Evolutionary conservation across 1,284 basidiomycete genomes (phyloP).

Genomic region (Ganoderma leucocontextum): DNA sequence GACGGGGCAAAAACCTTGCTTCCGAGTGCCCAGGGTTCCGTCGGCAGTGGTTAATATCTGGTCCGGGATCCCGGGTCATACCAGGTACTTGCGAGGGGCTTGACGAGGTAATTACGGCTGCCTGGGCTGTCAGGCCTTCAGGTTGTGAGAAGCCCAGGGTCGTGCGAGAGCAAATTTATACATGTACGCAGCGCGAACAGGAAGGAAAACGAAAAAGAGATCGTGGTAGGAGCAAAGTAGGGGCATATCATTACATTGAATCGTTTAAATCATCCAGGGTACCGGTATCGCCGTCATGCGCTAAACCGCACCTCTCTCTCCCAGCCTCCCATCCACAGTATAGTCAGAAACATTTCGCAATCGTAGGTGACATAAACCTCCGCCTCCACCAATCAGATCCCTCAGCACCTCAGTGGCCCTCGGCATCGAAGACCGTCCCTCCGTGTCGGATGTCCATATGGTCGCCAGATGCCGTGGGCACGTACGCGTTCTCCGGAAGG

Average conservation of each 20-base stretch:
- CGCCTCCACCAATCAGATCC: not conserved
- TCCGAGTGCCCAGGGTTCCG: no score
- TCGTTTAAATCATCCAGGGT: slow-evolving; percentile 18
- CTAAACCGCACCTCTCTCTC: not conserved
- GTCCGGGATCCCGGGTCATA: not conserved
- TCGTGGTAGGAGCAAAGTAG: not conserved
- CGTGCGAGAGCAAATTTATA: not conserved
- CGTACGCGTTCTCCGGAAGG: slow-evolving; percentile 82
- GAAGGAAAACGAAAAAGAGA: not conserved
- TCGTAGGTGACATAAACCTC: not conserved
- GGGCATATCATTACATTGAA: slow-evolving; percentile 14
- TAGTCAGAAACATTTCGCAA: not conserved
- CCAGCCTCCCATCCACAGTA: not conserved
- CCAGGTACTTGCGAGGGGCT: not conserved
- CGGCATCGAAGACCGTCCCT: slow-evolving; percentile 77
- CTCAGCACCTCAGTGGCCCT: slow-evolving; percentile 42
- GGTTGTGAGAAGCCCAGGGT: not conserved
- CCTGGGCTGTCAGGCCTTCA: not conserved
- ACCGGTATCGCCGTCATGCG: not conserved
- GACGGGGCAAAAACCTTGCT: not conserved
- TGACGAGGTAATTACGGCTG: not conserved
- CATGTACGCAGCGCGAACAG: not conserved
- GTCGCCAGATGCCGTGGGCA: slow-evolving; percentile 72
- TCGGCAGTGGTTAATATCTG: slow-evolving; percentile 4
- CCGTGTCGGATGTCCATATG: slow-evolving; percentile 58